Evolutionary conservation across 768 basidiomycete genomes (phyloP), one percentile per base, ranked within the genome.

Genomic region (Tubosaeta sp.): DNA sequence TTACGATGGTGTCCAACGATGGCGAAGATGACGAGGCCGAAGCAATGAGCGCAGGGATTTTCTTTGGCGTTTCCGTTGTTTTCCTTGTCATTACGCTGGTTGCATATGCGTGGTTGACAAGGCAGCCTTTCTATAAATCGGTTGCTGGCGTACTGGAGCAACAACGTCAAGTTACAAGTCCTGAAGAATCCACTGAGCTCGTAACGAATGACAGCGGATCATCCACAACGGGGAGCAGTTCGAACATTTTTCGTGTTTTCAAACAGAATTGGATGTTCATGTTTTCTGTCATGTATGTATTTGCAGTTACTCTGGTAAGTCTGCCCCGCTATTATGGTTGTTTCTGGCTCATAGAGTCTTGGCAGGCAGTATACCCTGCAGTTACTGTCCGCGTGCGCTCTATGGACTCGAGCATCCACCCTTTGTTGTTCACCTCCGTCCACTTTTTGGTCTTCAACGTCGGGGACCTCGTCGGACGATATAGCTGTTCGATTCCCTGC

Each of bases 361-460:
- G 21, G 34, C 40, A 95, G 93, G 79, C 92, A 27, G 85, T 94
- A 42, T 95, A 81, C 70, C 94, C 94, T 5, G 80, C 93, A 0
- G 86, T 93, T 55, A 94, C 94, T 3, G 79, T 84, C 4, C 86
- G 85, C 0, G 81, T 96, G 46, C 67, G 69, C 32, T 80, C 94
- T 3, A 81, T 80, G 13, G 84, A 84, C 54, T 76, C 80, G 3
- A 63, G 66, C 22, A 80, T 77, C 35, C 89, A 93, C 57, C 90
- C 91, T 0, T 73, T 93, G n/a, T 74, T 95, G 24, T 96, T 96
- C 72, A 84, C 72, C 52, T 77, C 86, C 4, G 53, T 86, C 29
- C 88, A 91, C 62, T 91, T 93, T 71, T 71, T 91, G 30, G 74
- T 84, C 19, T 89, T 86, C 70, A 90, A 85, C 61, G 38, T 75